A percentile compares a stretch with the other conserved stretches of the same genome.
phyloP scores from a whole-genome alignment of 345 rosid species.

The Brassica carinata region DNA sequence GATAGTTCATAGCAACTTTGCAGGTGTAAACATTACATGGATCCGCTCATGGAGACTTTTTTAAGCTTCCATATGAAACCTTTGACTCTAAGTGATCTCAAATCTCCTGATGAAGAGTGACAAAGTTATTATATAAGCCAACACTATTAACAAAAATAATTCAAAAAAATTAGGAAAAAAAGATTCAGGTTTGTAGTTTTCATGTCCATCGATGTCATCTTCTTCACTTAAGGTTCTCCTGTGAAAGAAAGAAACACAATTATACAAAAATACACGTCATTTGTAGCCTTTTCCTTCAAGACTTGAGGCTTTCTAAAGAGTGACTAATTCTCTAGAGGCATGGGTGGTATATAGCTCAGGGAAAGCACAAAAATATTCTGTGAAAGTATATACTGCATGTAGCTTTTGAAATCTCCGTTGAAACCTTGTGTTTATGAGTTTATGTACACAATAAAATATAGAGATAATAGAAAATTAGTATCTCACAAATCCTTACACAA shows the following conservation, averaged over 20 bases:
- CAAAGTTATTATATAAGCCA: neutral
- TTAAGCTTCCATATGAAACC: slow-evolving; percentile 93
- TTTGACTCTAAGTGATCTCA: slow-evolving; percentile 69
- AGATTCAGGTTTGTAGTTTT: slow-evolving; percentile 48
- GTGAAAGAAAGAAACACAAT: slow-evolving; percentile 36
- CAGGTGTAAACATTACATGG: slow-evolving; percentile 50
- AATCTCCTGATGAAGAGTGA: slow-evolving; percentile 29
- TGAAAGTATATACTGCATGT: slow-evolving; percentile 9
- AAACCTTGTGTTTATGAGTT: slow-evolving; percentile 70
- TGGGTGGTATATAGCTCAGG: neutral
- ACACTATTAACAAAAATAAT: neutral
- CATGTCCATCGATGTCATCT: slow-evolving; percentile 53
- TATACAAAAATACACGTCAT: neutral
- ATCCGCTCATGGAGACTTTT: slow-evolving; percentile 95
- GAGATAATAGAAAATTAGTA: neutral
- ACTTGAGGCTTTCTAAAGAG: slow-evolving; percentile 4
- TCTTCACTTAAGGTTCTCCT: slow-evolving; percentile 67
- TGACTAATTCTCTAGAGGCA: neutral
- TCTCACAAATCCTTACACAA: neutral
- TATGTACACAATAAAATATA: slow-evolving; percentile 48
- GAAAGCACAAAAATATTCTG: neutral
- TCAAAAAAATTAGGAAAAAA: neutral
- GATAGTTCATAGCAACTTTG: neutral
- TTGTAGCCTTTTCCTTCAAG: neutral
- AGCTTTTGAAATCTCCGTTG: slow-evolving; percentile 74